Base-by-base conservation (phyloP, 1,284 basidiomycete genomes). In the Marasmius fiardii region DNA sequence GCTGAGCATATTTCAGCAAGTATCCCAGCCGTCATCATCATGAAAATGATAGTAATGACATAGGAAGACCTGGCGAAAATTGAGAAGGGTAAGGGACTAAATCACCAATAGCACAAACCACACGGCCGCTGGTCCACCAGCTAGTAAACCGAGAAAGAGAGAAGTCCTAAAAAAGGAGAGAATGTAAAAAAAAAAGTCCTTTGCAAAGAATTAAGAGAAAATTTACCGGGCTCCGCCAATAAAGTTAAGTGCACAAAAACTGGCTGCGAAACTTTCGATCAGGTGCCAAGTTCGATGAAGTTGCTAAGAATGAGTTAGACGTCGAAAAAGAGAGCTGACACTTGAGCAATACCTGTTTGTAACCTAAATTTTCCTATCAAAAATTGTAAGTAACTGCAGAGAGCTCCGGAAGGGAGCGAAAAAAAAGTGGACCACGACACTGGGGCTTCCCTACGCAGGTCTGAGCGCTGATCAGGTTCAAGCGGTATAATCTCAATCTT, bases 401-500 rank as follows among this genome's bases (percentile, higher is more conserved):
- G 61, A 63, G 63, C 74, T 75, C 72, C 74, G 65, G 58, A 58
- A 60, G 68, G 68, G 73, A 71, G 65, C 67, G 61, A 68, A 62
- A 65, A 61, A 68, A 65, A 61, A 68, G 64, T 68, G 65, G 47
- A 64, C 70, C 71, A 76, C 72, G 76, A 81, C 74, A 80, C 88
- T 81, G 77, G 80, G 88, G 86, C 88, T 91, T 92, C 90, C 90
- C 90, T 92, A 90, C 90, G 91, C 92, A 92, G 89, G 90, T 91
- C 79, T 92, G 82, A 90, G 84, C 88, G 81, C 90, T 92, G 88
- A 82, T 90, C 92, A 93, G 89, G 91, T 93, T 92, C 89, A 74
- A 83, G 86, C 91, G 91, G 91, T 93, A 83, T 92, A 60, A 88
- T 93, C 92, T 93, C 91, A 93, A 92, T 74, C 88, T 81, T 72